Evolutionary conservation across 225 moss, liverwort and hornwort genomes (phyloP).

Genomic region (Polytrichum commune): DNA sequence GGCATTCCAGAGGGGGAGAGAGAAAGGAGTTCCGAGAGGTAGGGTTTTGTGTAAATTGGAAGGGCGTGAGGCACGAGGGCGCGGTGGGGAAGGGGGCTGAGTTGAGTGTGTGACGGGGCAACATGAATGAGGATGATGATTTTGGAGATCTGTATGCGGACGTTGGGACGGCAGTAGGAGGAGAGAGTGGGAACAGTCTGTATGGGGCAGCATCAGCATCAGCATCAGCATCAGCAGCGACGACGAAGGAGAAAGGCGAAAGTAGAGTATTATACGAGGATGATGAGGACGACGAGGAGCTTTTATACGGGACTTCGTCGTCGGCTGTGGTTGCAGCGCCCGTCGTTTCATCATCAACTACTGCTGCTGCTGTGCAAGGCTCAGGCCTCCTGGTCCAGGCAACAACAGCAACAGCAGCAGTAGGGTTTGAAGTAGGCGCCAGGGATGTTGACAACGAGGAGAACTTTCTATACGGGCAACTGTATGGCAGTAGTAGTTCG

Average conservation of each 20-base stretch:
- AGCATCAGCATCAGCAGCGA: too few relatives aligned
- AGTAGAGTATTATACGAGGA: conserved; percentile 10
- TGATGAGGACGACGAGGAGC: conserved; percentile 75
- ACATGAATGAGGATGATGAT: conserved; percentile 96
- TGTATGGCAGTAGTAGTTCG: conserved; percentile 56
- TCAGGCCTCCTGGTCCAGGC: too few relatives aligned
- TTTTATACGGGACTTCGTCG: conserved; percentile 68
- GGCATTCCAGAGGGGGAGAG: neutral
- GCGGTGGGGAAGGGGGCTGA: neutral
- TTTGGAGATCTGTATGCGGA: conserved; percentile 98
- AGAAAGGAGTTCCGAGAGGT: neutral
- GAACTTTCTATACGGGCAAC: conserved; percentile 86
- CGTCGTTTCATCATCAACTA: neutral
- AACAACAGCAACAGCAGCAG: conserved; percentile 4
- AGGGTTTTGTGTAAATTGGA: neutral
- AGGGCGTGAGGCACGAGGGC: neutral
- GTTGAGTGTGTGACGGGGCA: conserved; percentile 11
- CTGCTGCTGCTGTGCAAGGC: too few relatives aligned
- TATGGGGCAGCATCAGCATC: conserved; percentile 31
- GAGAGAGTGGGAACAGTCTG: conserved; percentile 33
- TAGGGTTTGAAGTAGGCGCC: conserved; percentile 51
- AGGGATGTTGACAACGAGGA: conserved; percentile 96
- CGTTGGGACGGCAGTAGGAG: conserved; percentile 48
- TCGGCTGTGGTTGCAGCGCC: conserved; percentile 32
- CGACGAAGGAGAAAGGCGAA: conserved; percentile 26